Evolutionary conservation across 2,329 filamentous ascomycete genomes (phyloP), one percentile per base, ranked within the genome.

Genomic region (Ceratocystiopsis brevicomis): DNA sequence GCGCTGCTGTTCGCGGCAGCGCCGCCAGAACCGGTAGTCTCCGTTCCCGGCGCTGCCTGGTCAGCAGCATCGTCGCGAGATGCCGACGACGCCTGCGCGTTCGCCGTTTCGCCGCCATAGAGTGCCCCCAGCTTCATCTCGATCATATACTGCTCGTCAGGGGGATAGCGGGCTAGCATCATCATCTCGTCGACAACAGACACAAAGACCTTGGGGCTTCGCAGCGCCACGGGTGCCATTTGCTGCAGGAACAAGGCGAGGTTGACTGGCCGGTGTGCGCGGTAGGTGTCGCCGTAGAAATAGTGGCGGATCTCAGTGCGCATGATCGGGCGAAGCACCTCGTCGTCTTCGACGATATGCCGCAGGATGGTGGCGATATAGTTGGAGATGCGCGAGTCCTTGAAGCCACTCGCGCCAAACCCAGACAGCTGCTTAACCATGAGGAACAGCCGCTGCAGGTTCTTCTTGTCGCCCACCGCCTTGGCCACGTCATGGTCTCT

Each of bases 401-500:
- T 68, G 11, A 98, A 70, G 44, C 79, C 78, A 44, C 81, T 73
- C 30, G 85, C 82, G 8, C 82, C 81, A 30, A 77, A 71, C 21
- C 81, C 82, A 17, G 84, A 78, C 46, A 96, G 73, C 57, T 96
- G 88, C 58, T 92, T 93, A 45, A 88, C 77, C 83, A 96, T 94
- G 42, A 95, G 73, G 59, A 98, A 96, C 18, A 98, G 66, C 25
- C 85, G 74, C 55, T 90, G 83, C 40, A 98, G 68, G 52, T 93
- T 92, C 56, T 78, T 81, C 63, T 86, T 94, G 56, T 94, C 81
- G 6, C 84, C 83, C 39, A 96, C 69, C 38, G 71, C 66, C 49
- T 76, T 71, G 2, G 90, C 87, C 48, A 92, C 68, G 14, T 73
- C 66, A 41, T 85, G 78, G 47, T 76, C 73, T 18, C 92, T 76